A percentile compares a stretch with the other conserved stretches of the same genome.
phyloP scores from a whole-genome alignment of 148 eudicot species.

The Arbutus unedo region DNA sequence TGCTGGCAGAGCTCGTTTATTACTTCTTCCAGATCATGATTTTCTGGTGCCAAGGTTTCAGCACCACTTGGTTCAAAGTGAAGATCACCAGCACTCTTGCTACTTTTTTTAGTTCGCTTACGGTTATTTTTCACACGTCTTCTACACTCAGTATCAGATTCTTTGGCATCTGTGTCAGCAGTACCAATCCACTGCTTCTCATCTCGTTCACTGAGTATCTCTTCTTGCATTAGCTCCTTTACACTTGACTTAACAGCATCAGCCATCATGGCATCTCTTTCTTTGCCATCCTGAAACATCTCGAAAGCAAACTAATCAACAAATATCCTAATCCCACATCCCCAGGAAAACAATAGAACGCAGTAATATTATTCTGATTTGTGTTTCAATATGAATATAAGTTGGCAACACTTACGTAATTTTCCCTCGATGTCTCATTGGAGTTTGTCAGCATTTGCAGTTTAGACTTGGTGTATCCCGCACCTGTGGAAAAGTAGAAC shows the following conservation, averaged over 20 bases:
- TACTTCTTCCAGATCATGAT: constrained; percentile 43
- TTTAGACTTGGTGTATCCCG: constrained; percentile 36
- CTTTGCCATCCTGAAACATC: constrained; percentile 48
- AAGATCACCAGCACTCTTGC: constrained; percentile 47
- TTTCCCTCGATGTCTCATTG: constrained; percentile 26
- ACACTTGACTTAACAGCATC: constrained; percentile 62
- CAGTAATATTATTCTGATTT: neutral
- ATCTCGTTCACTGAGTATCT: constrained; percentile 62
- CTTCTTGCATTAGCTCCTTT: constrained; percentile 90
- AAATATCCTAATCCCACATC: neutral
- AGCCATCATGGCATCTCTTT: constrained; percentile 28
- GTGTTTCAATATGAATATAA: neutral
- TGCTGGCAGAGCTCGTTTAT: constrained; percentile 50
- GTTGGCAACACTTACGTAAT: constrained; percentile 33
- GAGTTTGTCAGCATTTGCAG: constrained; percentile 29
- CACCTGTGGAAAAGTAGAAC: constrained; percentile 32
- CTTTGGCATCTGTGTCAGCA: constrained; percentile 28
- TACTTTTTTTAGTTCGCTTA: constrained; percentile 27
- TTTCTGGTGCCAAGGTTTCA: constrained; percentile 28
- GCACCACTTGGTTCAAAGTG: constrained; percentile 33
- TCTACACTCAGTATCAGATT: constrained; percentile 18
- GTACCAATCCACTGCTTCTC: constrained; percentile 24
- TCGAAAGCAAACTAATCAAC: constrained; percentile 19
- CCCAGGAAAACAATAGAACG: neutral
- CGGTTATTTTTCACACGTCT: constrained; percentile 33